These are phyloP conservation scores for Trichaptum fuscoviolaceum DNA, from an alignment of 768 basidiomycete species.

Conservation along the genomic window DNA sequence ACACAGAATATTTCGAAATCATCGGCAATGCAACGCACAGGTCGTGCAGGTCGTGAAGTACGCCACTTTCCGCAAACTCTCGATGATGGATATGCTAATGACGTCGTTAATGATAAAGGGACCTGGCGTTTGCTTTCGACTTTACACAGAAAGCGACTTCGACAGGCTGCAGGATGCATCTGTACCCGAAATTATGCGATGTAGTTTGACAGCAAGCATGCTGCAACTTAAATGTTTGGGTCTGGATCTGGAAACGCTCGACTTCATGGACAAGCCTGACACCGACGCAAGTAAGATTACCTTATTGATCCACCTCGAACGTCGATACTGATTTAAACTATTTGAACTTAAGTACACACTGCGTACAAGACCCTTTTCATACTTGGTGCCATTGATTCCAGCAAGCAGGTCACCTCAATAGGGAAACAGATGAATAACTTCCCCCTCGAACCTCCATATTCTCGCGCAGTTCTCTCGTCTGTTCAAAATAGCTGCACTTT, in stretches of 20 bases:
- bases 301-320: neutral
- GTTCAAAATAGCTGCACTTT: constrained; percentile 62
- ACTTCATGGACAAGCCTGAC: constrained; percentile 88
- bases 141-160: constrained; percentile 86
- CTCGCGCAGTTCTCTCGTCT: constrained; percentile 78
- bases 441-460: constrained; percentile 83
- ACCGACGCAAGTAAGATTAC: constrained; percentile 58
- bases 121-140: constrained; percentile 80
- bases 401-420: constrained; percentile 58
- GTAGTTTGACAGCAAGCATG: constrained; percentile 75
- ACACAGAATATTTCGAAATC: constrained; percentile 83
- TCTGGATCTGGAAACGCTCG: constrained; percentile 73
- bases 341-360: constrained; percentile 41
- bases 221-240: constrained; percentile 83
- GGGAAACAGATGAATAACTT: constrained; percentile 87
- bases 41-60: constrained; percentile 94
- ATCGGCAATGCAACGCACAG: constrained; percentile 89
- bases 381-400: constrained; percentile 70
- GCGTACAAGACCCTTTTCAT: constrained; percentile 71
- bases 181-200: constrained; percentile 89
- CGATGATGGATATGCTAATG: neutral
- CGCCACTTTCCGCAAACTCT: constrained; percentile 7
- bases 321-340: neutral
- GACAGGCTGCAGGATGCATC: constrained; percentile 55
- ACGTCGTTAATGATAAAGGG: constrained; percentile 39